Conservation (phyloP, 129 eudicot species). For the Pseudognaphalium luteoalbum region DNA sequence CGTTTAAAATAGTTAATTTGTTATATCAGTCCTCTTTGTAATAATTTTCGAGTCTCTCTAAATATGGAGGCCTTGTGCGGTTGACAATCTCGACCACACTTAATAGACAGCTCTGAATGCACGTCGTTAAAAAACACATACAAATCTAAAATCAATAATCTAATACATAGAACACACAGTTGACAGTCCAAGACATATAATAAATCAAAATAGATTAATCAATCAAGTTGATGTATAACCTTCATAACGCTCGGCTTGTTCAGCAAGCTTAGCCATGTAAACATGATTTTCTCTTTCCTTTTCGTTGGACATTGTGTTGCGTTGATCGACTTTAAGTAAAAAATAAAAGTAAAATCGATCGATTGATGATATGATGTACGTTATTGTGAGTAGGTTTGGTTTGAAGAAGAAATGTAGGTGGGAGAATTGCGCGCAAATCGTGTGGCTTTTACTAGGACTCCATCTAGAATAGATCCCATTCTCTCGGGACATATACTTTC, state of each 20-base stretch:
- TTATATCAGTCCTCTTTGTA: no score
- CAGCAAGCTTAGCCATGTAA: constrained; percentile 94
- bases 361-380: constrained; percentile 4
- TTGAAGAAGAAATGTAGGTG: constrained; percentile 21
- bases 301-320: constrained; percentile 61
- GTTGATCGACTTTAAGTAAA: constrained; percentile 3
- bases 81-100: no score
- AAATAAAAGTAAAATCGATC: background rate
- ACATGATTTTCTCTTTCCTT: constrained; percentile 93
- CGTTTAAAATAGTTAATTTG: no score
- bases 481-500: constrained; percentile 18
- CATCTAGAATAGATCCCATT: constrained; percentile 23
- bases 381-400: constrained; percentile 28
- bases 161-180: no score
- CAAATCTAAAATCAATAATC: background rate
- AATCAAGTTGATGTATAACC: constrained; percentile 32
- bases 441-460: constrained; percentile 9
- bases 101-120: no score
- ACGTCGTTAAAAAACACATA: no score
- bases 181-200: background rate
- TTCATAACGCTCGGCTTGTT: constrained; percentile 96
- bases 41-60: no score
- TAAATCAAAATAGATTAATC: background rate
- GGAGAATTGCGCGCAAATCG: constrained; percentile 39
- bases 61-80: no score